Conservation (phyloP, 2,329 filamentous ascomycete species). For the Calonectria multiphialidica region DNA sequence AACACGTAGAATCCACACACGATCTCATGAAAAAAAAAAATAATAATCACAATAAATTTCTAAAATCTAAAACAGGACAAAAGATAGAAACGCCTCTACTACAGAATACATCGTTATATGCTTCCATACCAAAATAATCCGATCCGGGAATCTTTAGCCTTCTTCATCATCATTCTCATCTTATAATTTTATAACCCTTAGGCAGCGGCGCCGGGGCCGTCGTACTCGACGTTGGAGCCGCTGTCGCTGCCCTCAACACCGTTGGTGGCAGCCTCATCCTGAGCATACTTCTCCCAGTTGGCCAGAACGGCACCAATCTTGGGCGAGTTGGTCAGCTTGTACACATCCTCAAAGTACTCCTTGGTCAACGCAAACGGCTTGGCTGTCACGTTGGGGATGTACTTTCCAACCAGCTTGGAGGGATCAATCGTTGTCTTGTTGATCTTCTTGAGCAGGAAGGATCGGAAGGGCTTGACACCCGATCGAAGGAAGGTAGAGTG, state of each 20-base stretch:
- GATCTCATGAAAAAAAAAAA: conserved; percentile 14
- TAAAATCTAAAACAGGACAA: conserved; percentile 37
- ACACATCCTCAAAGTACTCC: conserved; percentile 99
- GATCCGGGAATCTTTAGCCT: conserved; percentile 36
- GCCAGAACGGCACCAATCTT: conserved; percentile 84
- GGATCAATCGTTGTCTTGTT: conserved; percentile 99
- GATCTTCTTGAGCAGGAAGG: conserved; percentile 99
- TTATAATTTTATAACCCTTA: conserved; percentile 43
- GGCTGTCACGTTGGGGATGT: conserved; percentile 98
- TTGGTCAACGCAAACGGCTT: conserved; percentile 95
- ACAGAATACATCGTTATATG: conserved; percentile 44
- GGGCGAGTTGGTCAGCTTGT: conserved; percentile 87
- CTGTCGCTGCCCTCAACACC: conserved; percentile 53
- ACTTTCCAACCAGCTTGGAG: conserved; percentile 96
- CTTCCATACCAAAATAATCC: conserved; percentile 37
- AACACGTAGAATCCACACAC: background rate
- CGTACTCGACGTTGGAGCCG: conserved; percentile 54
- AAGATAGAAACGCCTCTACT: conserved; percentile 40
- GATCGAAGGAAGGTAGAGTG: conserved; percentile 98
- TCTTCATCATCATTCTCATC: conserved; percentile 38
- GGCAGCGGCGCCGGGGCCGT: conserved; percentile 57
- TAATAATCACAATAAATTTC: conserved; percentile 33
- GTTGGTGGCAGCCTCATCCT: conserved; percentile 58
- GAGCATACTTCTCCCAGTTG: conserved; percentile 83
- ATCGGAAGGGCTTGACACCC: conserved; percentile 98